phyloP scores from a whole-genome alignment of 345 rosid genomes.

The Psidium friedrichsthalianum region DNA sequence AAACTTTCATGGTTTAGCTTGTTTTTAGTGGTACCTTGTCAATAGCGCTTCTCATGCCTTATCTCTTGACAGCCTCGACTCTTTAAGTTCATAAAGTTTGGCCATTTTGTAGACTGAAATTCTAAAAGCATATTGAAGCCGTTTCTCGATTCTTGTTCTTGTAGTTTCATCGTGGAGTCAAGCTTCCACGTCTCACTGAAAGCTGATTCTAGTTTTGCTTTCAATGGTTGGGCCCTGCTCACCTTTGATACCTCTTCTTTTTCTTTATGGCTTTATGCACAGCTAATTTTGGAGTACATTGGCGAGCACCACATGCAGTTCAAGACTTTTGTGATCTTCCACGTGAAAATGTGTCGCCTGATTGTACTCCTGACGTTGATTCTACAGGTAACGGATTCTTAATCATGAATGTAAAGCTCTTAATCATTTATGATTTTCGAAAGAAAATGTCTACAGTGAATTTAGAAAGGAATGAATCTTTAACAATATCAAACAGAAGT shows the following conservation, averaged over 20 bases:
- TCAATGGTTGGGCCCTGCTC: not conserved
- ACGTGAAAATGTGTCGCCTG: constrained; percentile 19
- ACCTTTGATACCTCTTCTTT: not conserved
- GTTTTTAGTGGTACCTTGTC: not conserved
- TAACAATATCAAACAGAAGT: not conserved
- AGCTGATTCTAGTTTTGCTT: not conserved
- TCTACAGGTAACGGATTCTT: constrained; percentile 29
- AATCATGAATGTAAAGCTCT: not conserved
- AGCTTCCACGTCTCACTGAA: not conserved
- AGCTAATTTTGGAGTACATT: constrained; percentile 18
- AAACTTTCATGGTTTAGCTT: not conserved
- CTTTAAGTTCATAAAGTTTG: not conserved
- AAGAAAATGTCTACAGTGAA: not conserved
- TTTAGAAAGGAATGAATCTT: not conserved
- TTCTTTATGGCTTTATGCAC: not conserved
- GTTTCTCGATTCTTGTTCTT: not conserved
- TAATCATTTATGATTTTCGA: not conserved
- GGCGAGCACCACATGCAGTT: constrained; percentile 6
- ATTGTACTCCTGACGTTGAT: constrained; percentile 12
- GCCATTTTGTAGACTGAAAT: not conserved
- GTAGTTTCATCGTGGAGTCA: not conserved
- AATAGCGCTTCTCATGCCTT: not conserved
- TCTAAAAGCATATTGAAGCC: not conserved
- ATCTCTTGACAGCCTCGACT: not conserved
- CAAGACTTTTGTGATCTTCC: constrained; percentile 17